Evolutionary conservation across 2,329 filamentous ascomycete species (phyloP), one percentile per base, ranked within the genome.

Genomic region (Leptodontidium sp.): DNA sequence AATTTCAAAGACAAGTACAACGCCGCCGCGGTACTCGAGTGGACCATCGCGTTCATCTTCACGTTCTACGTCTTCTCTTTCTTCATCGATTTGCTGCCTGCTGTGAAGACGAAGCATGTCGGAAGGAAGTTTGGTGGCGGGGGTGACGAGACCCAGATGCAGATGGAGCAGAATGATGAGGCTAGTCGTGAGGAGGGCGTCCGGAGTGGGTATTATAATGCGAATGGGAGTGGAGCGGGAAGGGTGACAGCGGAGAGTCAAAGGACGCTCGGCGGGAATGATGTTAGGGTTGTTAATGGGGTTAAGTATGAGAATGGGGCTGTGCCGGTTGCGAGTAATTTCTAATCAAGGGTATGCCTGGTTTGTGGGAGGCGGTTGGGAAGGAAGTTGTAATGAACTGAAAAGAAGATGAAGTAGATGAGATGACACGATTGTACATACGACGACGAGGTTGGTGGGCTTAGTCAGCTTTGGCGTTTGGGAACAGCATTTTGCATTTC

Each of bases 1-100:
- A 85, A 84, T 45, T 84, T 81, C 49, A 80, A 78, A 3, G 69
- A 81, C 9, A 76, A 84, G 29, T 86, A 85, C 75, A 91, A 96
- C 79, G 80, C 83, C 1, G 93, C 90, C 49, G 96, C 94, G 6
- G 82, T 97, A 64, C 80, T 98, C 40, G 95, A 98, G 82, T 90
- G 88, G 88, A 78, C 88, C 69, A 89, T 98, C 72, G 88, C 93
- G 40, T 89, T 97, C 77, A 85, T 97, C 77, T 98, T 94, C 82
- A 93, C 92, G 64, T 91, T 94, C 77, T 98, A 97, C 82, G 85
- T 97, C 70, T 86, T 95, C 71, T 93, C 91, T 70, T 98, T 97
- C 83, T 86, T 91, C 76, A 85, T 98, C 78, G 95, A 99, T 81
- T 88, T 99, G 61, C 85, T 92, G 72, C 96, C 96, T 0, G 93